These are phyloP conservation scores for Aspergillus steynii DNA, from an alignment of 495 filamentous ascomycete species.

Conservation along the genomic window DNA sequence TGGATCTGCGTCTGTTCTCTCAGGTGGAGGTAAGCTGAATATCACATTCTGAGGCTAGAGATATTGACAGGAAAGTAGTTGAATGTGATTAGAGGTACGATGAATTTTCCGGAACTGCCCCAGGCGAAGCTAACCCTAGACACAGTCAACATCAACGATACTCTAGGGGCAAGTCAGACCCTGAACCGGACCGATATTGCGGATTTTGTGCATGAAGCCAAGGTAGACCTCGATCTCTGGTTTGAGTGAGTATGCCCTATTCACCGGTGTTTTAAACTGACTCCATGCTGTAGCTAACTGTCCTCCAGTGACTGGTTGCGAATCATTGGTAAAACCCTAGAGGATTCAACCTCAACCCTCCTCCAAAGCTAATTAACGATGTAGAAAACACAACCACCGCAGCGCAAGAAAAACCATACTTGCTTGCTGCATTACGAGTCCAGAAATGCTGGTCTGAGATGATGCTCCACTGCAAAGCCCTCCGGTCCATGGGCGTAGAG, in stretches of 20 bases:
- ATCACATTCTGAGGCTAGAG: neutral
- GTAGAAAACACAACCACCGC: conserved; percentile 25
- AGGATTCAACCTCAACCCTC: neutral
- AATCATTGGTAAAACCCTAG: conserved; percentile 36
- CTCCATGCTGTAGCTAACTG: conserved; percentile 7
- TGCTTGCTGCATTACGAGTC: conserved; percentile 40
- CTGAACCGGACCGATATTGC: conserved; percentile 31
- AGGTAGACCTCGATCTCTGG: conserved; percentile 49
- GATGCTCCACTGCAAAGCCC: conserved; percentile 50
- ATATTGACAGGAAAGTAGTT: conserved; percentile 21
- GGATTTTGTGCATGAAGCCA: conserved; percentile 45
- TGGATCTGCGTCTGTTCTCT: conserved; percentile 52
- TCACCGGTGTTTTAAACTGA: neutral
- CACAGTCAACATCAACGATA: conserved; percentile 38
- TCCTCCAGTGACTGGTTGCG: conserved; percentile 42
- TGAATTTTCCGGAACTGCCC: neutral
- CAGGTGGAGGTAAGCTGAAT: conserved; percentile 46
- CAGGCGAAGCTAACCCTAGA: neutral
- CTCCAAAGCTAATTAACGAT: neutral
- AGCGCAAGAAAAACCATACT: conserved; percentile 36
- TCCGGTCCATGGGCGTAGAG: conserved; percentile 48
- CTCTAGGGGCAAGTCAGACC: conserved; percentile 20
- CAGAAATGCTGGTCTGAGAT: conserved; percentile 52
- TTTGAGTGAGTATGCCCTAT: conserved; percentile 35
- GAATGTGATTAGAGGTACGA: conserved; percentile 43